Evolutionary conservation across 768 basidiomycete genomes (phyloP), one percentile per base, ranked within the genome.

Genomic region (Boletus eberwhitei): DNA sequence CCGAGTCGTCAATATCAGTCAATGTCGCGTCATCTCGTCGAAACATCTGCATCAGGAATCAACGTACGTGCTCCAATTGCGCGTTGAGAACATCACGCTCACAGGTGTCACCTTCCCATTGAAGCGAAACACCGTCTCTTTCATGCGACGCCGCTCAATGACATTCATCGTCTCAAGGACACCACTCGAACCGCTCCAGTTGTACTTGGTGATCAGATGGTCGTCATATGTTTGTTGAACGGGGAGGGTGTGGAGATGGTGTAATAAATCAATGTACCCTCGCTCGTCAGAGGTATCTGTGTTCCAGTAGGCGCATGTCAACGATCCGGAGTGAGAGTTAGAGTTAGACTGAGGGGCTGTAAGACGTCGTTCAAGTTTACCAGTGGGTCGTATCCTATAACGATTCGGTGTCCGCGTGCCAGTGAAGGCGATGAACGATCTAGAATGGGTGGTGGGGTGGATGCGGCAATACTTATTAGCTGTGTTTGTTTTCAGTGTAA

Each of bases 131-230:
- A 49, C 14, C 16, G 50, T 60, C 22, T 56, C 53, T 12, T 41
- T 60, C 36, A 54, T 17, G 19, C 34, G 38, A 37, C 64, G 60
- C 67, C 67, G 67, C 32, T 64, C 63, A 35, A 69, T 67, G 46
- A 57, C 32, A 6, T 59, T 59, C 58, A 62, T 62, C 17, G 55
- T 67, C 44, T 68, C 63, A 8, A 54, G 41, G 5, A 62, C 47
- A n/a, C 53, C 24, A 14, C 11, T 59, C 8, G 14, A 11, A 11
- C 63, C 64, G 14, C 50, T 59, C 58, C 55, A 57, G 2, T 42
- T 60, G 29, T 64, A 62, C 54, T 60, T 69, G 38, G 59, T 68
- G 49, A 69, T n/a, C n/a, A n/a, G n/a, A n/a, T 59, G 24, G 64
- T 67, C 4, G 67, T 68, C 34, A 63, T 50, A 8, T 1, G 29